Evolutionary conservation across 306 rosid genomes (phyloP), one percentile per base, ranked within the genome.

Genomic region (Oxytropis ochrocephala): DNA sequence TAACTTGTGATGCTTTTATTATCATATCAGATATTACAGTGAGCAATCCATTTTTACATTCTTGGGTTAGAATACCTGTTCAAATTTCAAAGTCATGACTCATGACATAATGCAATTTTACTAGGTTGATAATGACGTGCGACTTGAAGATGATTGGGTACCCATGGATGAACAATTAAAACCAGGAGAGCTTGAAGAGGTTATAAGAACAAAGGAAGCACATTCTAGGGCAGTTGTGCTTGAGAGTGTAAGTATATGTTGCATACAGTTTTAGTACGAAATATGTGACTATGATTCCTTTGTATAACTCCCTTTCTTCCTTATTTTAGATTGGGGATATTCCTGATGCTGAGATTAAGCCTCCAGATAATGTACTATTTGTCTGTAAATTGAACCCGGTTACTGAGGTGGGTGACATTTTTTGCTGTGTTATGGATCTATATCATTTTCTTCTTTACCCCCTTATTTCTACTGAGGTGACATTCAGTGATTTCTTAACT

Each of bases 101-200:
- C 51, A 46, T 29, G 61, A 60, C 60, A 74, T 38, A 56, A 72
- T 80, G 59, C 59, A 68, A 75, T 46, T 65, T 64, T 18, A 75
- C 70, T 78, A 94, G 99, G 83, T 87, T 79, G 95, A 81, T 61
- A 88, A 81, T 81, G 88, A 85, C 29, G 97, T 90, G 77, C 84
- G 97, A 39, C 96, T 94, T 70, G 98, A 94, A 80, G 98, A 94
- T 81, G 99, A 94, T 68, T 94, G 97, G 99, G 97, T 88, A 43
- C 97, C 97, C 58, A 66, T 91, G 88, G 99, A 94, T 81, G 99
- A 94, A 65, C 84, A 87, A 79, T 71, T 94, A 67, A 85, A 85
- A 64, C 75, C 92, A 11, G 64, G 58, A 38, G 96, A 94, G 84
- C 92, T 94, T 64, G 95, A 85, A 77, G 99, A 88, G 88, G 87